Conservation (phyloP, 2,329 filamentous ascomycete genomes). For the Trichoderma sp. region DNA sequence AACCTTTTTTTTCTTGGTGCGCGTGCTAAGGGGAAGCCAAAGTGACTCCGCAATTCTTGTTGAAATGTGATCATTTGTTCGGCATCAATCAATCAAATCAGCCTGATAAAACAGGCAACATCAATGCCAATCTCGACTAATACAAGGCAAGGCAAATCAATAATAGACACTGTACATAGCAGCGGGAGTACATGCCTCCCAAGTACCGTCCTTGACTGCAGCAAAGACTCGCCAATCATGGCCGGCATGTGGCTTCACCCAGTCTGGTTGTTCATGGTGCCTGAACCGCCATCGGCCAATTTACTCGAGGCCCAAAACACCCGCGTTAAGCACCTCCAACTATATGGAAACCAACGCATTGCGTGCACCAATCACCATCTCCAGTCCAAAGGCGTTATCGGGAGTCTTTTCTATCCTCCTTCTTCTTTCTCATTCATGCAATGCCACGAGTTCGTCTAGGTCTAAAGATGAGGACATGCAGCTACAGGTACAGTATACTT, state of each 20-base stretch:
- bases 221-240: not conserved
- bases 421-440: not conserved
- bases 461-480: not conserved
- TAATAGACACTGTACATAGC: not conserved
- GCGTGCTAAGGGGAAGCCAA: not conserved
- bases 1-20: not conserved
- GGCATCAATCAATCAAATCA: not conserved
- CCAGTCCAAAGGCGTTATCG: not conserved
- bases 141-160: not conserved
- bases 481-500: not conserved
- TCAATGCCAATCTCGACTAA: constrained; percentile 1
- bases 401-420: not conserved
- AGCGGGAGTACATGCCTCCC: not conserved
- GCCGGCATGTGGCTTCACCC: not conserved
- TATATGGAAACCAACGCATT: not conserved
- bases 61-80: not conserved
- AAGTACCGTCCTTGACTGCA: not conserved
- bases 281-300: constrained; percentile 2
- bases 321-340: not conserved
- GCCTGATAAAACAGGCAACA: not conserved
- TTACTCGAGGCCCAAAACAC: not conserved
- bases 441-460: not conserved
- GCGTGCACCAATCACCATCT: not conserved
- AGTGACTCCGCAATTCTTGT: not conserved
- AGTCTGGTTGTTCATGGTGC: not conserved